Base-by-base conservation (phyloP, 73 alveolate genomes). In the Paramecium sexaurelia region DNA sequence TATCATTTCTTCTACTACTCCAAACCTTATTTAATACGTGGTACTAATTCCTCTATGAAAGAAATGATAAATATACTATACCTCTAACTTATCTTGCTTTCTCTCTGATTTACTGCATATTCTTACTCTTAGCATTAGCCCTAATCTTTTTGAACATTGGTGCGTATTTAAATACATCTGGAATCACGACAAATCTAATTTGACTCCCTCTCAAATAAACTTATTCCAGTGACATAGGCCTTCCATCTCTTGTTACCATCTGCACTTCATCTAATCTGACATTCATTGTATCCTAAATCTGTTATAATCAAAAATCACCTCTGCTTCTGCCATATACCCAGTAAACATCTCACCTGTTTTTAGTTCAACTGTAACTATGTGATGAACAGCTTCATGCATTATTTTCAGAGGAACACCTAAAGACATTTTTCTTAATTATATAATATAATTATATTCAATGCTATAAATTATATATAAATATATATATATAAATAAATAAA, bases 291-390 rank as follows among this genome's bases (percentile, higher is more conserved):
- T 98, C 99, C 96, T 93, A 87, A 29, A 61, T 19, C 1, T 1
- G 17, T 51, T 20, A 22, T 22, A 73, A 20, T 35, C 8, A 29
- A 6, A 3, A 27, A 43, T 57, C 90, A 93, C 96, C 91, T 98
- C 99, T 51, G 99, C 99, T 92, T 97, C 99, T 92, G 98, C 98
- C 92, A 98, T 91, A 85, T 98, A 98, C 11, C 99, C 99, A 82
- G 99, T 84, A 91, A 95, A 98, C 85, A 95, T 91, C 87, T 97
- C 99, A n/a, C 99, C 97, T 24, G 98, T 92, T 91, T 98, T 98
- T 10, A 98, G 87, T 90, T 98, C 99, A 45, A 97, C 96, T 19
- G 99, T 98, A 26, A 98, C 98, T 43, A 98, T 99, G 61, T 98
- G 99, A 91, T 97, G 97, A 75, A 97, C 99, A 39, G 99, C 98